Percentiles rank a stretch among this genome's conserved stretches.
Conservation (phyloP, 345 rosid genomes). For the Turnera subulata region DNA sequence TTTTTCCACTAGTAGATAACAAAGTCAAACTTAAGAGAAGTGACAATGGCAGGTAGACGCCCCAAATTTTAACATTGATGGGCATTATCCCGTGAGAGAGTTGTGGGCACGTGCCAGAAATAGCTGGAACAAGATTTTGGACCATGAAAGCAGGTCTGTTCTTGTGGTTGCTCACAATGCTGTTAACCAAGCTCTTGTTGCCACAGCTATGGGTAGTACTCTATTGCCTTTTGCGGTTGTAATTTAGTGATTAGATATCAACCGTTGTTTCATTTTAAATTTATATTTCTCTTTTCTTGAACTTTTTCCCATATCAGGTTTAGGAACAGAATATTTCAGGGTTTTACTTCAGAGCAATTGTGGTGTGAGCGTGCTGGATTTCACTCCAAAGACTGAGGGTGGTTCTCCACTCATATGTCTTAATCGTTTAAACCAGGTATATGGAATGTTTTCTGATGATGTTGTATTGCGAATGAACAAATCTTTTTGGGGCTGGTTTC, state of each 20-base stretch:
- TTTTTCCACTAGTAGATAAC: too few relatives aligned
- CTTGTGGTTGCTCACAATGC: constrained; percentile 99
- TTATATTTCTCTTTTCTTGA: constrained; percentile 4
- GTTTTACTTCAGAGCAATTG: constrained; percentile 89
- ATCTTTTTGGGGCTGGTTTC: not conserved
- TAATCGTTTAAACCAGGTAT: constrained; percentile 89
- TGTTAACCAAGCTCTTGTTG: constrained; percentile 87
- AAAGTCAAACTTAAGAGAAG: too few relatives aligned
- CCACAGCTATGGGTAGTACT: constrained; percentile 66
- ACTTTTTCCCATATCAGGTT: constrained; percentile 35
- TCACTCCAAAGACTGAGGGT: constrained; percentile 55
- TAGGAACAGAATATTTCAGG: constrained; percentile 81
- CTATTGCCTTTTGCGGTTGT: constrained; percentile 3
- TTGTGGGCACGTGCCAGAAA: constrained; percentile 74
- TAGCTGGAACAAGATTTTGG: constrained; percentile 65
- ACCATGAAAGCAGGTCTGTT: constrained; percentile 71
- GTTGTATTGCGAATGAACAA: not conserved
- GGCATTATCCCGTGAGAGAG: constrained; percentile 85
- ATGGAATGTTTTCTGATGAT: not conserved
- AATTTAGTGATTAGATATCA: not conserved
- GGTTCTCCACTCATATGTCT: constrained; percentile 74
- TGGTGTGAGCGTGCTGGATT: constrained; percentile 89
- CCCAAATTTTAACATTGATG: constrained; percentile 72
- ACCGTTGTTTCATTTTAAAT: constrained; percentile 4
- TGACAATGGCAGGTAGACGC: constrained; percentile 84